phyloP scores from a whole-genome alignment of 1,139 yeast species.

The Geotrichum klebahnii region DNA sequence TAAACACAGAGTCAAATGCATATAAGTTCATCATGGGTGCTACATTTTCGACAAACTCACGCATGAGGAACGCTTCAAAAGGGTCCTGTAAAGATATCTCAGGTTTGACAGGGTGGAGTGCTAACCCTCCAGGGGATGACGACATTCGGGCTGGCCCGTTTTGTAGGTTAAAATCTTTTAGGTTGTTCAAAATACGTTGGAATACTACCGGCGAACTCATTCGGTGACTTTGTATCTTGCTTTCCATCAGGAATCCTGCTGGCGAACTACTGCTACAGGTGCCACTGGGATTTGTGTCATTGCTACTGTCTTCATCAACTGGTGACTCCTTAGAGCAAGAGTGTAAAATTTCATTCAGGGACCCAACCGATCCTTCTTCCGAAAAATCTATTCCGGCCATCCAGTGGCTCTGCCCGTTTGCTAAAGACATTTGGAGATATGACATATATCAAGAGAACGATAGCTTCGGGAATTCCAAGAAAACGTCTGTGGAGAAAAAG shows the following conservation, averaged over 20 bases:
- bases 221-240: slow-evolving; percentile 12
- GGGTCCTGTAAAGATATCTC: slow-evolving; percentile 5
- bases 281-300: too few species aligned
- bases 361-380: not conserved
- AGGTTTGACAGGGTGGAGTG: not conserved
- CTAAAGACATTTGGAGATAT: not conserved
- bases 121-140: too few species aligned
- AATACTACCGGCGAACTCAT: slow-evolving; percentile 13
- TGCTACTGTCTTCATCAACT: slow-evolving; percentile 6
- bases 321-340: not conserved
- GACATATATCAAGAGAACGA: too few species aligned
- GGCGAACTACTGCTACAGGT: not conserved
- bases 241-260: slow-evolving; percentile 1
- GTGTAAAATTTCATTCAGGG: not conserved
- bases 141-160: not conserved
- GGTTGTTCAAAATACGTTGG: slow-evolving; percentile 5
- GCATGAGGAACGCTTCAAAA: slow-evolving; percentile 18
- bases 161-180: not conserved
- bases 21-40: slow-evolving; percentile 21
- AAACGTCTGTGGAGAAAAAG: not conserved
- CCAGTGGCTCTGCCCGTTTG: slow-evolving; percentile 7
- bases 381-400: slow-evolving; percentile 1
- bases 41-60: slow-evolving; percentile 16
- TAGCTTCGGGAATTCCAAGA: not conserved
- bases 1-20: slow-evolving; percentile 17